Evolutionary conservation across 768 basidiomycete genomes (phyloP).

Genomic region (Termitomyces titanicus): DNA sequence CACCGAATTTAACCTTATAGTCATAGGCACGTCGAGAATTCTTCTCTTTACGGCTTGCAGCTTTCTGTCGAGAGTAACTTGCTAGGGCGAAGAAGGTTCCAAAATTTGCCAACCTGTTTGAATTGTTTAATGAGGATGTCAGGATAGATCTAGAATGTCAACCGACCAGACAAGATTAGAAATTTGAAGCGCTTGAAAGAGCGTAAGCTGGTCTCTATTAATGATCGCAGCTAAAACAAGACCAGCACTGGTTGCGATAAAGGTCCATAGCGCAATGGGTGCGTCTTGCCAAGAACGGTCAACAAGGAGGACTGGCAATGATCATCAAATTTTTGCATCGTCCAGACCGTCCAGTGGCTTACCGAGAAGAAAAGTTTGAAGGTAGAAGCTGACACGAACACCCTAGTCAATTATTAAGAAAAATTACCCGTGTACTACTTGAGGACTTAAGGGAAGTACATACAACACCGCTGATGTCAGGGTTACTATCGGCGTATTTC

Average conservation of each 20-base stretch:
- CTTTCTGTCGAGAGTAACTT: slow-evolving; percentile 36
- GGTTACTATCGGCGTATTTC: slow-evolving; percentile 22
- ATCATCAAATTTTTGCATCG: neutral
- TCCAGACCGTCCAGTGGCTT: slow-evolving; percentile 1
- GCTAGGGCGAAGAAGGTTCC: slow-evolving; percentile 37
- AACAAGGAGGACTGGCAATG: slow-evolving; percentile 30
- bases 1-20: slow-evolving; percentile 33
- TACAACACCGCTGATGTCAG: slow-evolving; percentile 32
- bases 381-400: slow-evolving; percentile 32
- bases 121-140: neutral
- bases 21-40: slow-evolving; percentile 15
- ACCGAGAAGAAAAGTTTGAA: slow-evolving; percentile 24
- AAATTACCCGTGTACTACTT: neutral
- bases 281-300: slow-evolving; percentile 39
- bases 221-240: slow-evolving; percentile 35
- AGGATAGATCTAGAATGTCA: neutral
- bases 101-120: slow-evolving; percentile 37
- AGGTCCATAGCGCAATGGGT: slow-evolving; percentile 38
- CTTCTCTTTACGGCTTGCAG: slow-evolving; percentile 15
- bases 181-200: slow-evolving; percentile 38
- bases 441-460: slow-evolving; percentile 1
- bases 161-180: slow-evolving; percentile 38
- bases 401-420: slow-evolving; percentile 16
- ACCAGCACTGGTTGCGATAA: slow-evolving; percentile 37
- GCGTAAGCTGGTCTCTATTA: slow-evolving; percentile 27